Base-by-base conservation (phyloP, 2,329 filamentous ascomycete species). In the Torrubiellomyces zombiae region DNA sequence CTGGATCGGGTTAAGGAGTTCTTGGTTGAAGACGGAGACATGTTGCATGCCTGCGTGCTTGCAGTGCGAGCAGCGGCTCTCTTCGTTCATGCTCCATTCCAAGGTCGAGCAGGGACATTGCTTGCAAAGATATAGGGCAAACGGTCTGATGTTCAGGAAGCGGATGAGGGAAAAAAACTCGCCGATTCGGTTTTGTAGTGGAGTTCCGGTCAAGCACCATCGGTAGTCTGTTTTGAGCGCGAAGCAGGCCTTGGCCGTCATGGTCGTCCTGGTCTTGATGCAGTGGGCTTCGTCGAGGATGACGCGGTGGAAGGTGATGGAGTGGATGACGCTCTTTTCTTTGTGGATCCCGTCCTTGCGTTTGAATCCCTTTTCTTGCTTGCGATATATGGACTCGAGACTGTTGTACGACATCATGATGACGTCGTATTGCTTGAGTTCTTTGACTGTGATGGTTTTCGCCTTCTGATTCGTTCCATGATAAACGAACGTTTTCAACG, bases 321-420 rank as follows among this genome's bases (percentile, higher is more conserved):
- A 64, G 47, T 98, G 89, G 16, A 98, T 81, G 16, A 76, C 50
- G 38, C 75, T 79, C 51, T 63, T 55, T 49, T 89, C 79, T 45
- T 86, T 92, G 51, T 86, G 64, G 14, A 86, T 58, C 8, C 78
- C 77, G 14, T 79, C 72, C 33, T 80, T 77, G 30, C 83, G 76
- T 37, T 66, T 74, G 61, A 85, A 89, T 1, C 89, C 89, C 45
- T 89, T 92, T 40, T 77, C 75, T 48, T 98, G 80, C 49, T 91
- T 93, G 29, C 89, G 76, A 45, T 83, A 81, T 42, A 93, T 74
- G 1, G 85, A 92, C 49, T 95, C 89, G 17, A 98, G 56, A 36
- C 79, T 71, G 55, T 80, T 83, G 63, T 91, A 98, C 9, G 86
- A 95, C 55, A 95, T 92, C 67, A 95, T 83, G 44, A 95, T 86